Base-by-base conservation (phyloP, 208 protist species). In the Leishmania turanica region DNA sequence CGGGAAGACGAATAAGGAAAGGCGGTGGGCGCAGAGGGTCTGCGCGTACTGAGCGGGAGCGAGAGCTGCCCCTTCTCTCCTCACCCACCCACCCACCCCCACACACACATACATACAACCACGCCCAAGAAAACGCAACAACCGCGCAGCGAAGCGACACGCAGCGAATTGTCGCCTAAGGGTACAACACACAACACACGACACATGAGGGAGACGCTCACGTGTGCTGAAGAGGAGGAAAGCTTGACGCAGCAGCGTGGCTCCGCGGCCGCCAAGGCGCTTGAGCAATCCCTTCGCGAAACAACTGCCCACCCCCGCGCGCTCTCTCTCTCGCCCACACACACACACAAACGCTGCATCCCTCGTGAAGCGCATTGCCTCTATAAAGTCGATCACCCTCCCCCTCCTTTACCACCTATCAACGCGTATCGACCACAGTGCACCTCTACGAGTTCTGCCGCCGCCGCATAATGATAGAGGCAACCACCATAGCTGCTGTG, bases 401-500 rank as follows among this genome's bases (percentile, higher is more conserved):
- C 24, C 24, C 40, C 27, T 34, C 27, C 45, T 31, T 45, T 51
- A 54, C 54, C 24, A 27, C 47, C 45, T 45, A 0, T 73, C 45
- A 27, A 8, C 45, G 11, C 27, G 45, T 19, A 68, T 42, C 19
- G 2, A 27, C 31, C 51, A 11, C 3, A 54, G 45, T 24, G 69
- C n/a, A 17, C 2, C 19, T n/a, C 65, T 80, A 84, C 40, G 21
- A 40, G 49, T 66, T 84, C 60, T 64, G 75, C 37, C 78, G 65
- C 19, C 76, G 76, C 75, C 81, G 75, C 66, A 77, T 49, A 27
- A 84, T 40, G 72, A 84, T 66, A 37, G 81, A 83, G 51, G 79
- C 73, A 34, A 77, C 83, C 58, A 85, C 83, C 77, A 86, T 82
- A 3, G 85, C 77, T 21, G 79, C 79, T 34, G 75, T 81, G 73